Conservation (phyloP, 73 alveolate genomes). For the Symbiodinium natans region DNA sequence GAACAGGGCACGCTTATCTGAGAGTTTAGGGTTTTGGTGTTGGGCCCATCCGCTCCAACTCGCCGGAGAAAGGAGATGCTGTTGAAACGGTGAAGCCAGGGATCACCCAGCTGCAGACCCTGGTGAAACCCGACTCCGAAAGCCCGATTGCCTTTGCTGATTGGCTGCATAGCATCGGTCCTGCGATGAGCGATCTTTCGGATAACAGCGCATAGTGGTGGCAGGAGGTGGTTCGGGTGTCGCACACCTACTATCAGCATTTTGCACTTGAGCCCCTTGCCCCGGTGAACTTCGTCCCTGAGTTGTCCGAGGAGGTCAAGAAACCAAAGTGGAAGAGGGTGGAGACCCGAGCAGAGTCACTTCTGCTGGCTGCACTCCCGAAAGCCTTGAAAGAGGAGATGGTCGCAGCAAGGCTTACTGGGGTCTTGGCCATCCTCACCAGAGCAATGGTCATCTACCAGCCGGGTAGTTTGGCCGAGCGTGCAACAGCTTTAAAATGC, state of each 20-base stretch:
- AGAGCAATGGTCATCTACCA: not conserved
- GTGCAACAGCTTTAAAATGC: not conserved
- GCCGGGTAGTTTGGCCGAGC: not conserved
- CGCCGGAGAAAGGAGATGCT: too few relatives aligned
- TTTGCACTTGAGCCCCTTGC: not conserved
- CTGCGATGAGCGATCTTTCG: not conserved
- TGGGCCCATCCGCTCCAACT: too few relatives aligned
- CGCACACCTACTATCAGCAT: not conserved
- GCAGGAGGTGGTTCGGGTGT: not conserved
- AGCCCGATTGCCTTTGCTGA: not conserved
- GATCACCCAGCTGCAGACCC: not conserved
- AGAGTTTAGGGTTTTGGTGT: too few relatives aligned
- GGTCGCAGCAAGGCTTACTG: not conserved
- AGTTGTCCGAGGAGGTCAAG: not conserved
- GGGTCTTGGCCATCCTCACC: not conserved
- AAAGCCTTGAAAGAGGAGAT: not conserved
- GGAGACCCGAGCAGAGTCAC: not conserved
- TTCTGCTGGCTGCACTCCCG: not conserved
- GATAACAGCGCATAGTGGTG: not conserved
- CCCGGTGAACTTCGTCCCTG: not conserved
- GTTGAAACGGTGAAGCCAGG: not conserved
- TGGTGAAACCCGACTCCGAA: not conserved
- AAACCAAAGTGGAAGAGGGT: not conserved
- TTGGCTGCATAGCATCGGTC: not conserved
- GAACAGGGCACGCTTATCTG: too few relatives aligned